Conservation (phyloP, 352 stramenopile genomes). For the Phytophthora hybrid region DNA sequence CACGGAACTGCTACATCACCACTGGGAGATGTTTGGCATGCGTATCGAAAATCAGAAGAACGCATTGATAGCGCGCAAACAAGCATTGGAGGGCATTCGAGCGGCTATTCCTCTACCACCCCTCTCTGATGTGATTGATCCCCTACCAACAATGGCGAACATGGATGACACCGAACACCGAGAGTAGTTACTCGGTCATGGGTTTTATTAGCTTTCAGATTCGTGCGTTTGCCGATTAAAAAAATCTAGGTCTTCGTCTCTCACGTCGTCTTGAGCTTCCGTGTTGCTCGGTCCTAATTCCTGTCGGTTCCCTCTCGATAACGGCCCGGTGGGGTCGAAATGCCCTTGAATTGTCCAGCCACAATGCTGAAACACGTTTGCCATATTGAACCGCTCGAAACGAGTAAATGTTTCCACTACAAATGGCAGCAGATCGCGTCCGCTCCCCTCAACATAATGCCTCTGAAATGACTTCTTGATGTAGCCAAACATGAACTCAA, state of each 20-base stretch:
- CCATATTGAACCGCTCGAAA: constrained; percentile 2
- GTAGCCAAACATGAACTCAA: constrained; percentile 47
- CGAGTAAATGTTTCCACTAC: constrained; percentile 6
- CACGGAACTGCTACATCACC: too few species aligned
- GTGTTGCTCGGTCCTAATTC: not conserved
- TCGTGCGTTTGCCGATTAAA: not conserved
- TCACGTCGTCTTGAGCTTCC: not conserved
- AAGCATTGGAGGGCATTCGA: too few species aligned
- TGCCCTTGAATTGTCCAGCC: constrained; percentile 2
- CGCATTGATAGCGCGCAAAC: too few species aligned
- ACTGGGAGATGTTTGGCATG: too few species aligned
- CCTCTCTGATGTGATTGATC: constrained; percentile 1
- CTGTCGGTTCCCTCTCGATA: constrained; percentile 1
- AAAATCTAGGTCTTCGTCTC: constrained; percentile 1
- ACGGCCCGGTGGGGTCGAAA: not conserved
- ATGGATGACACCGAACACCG: constrained; percentile 12
- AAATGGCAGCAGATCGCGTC: constrained; percentile 2
- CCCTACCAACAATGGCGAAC: not conserved
- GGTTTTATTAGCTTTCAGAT: not conserved
- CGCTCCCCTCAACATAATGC: not conserved
- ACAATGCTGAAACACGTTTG: constrained; percentile 2
- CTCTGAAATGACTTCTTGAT: constrained; percentile 17
- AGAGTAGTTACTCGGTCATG: not conserved
- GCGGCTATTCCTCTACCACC: not conserved
- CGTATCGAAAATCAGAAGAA: too few species aligned